phyloP scores from a whole-genome alignment of 257 asterid species.

The Linaria vulgaris region DNA sequence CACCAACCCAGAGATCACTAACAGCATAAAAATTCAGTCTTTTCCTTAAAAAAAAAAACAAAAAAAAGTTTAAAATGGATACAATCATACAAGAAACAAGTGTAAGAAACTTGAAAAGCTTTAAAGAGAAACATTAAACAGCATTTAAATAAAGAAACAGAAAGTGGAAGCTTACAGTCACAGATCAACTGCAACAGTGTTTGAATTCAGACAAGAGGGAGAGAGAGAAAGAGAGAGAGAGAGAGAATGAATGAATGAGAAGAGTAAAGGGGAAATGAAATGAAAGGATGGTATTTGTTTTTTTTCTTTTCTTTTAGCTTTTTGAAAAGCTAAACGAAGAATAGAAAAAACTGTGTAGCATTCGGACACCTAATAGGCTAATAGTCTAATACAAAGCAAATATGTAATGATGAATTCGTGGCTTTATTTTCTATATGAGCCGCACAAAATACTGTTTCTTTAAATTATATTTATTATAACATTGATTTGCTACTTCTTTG shows the following conservation, averaged over 20 bases:
- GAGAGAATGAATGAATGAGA: constrained; percentile 3
- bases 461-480: neutral
- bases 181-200: constrained; percentile 37
- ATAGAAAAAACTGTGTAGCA: constrained; percentile 14
- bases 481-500: constrained; percentile 2
- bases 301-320: no score
- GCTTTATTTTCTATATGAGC: neutral
- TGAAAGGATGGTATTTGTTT: constrained; percentile 21
- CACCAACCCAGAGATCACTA: constrained; percentile 2
- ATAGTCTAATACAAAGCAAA: neutral
- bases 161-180: constrained; percentile 37
- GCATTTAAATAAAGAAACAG: constrained; percentile 27
- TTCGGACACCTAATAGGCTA: neutral
- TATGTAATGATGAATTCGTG: neutral
- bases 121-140: constrained; percentile 4
- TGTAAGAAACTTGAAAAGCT: constrained; percentile 23
- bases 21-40: constrained; percentile 15
- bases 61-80: constrained; percentile 14
- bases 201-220: constrained; percentile 32
- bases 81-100: constrained; percentile 23
- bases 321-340: constrained; percentile 27
- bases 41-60: constrained; percentile 34
- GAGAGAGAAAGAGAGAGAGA: constrained; percentile 24
- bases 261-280: constrained; percentile 21
- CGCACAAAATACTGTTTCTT: neutral